Evolutionary conservation across 2,329 filamentous ascomycete genomes (phyloP).

Genomic region (Colletotrichum tofieldiae): DNA sequence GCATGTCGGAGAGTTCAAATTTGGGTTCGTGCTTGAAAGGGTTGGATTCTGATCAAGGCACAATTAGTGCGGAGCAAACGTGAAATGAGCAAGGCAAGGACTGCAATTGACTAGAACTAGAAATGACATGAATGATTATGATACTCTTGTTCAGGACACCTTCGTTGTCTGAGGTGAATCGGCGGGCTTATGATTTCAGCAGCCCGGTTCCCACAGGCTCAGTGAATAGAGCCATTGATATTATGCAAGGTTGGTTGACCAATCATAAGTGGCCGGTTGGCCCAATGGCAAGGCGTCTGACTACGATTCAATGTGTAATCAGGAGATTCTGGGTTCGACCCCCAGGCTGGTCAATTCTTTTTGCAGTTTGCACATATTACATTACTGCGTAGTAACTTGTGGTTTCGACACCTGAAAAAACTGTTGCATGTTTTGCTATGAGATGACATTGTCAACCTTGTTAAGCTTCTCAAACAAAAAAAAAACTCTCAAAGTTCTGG

Average conservation of each 20-base stretch:
- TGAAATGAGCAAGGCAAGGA: neutral
- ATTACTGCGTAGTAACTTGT: too few species aligned
- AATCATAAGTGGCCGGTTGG: slow-evolving; percentile 45
- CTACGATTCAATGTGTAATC: slow-evolving; percentile 50
- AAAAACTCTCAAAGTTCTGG: too few species aligned
- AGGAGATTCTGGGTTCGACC: slow-evolving; percentile 44
- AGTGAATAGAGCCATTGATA: rapidly evolving
- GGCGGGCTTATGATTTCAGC: neutral
- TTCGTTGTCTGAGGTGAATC: neutral
- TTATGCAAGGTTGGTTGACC: rapidly evolving
- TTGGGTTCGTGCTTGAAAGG: slow-evolving; percentile 59
- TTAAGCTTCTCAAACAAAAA: too few species aligned
- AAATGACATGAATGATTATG: neutral
- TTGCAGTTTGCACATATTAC: slow-evolving; percentile 2
- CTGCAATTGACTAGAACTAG: slow-evolving; percentile 1
- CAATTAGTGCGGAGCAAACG: neutral
- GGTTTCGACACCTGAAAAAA: too few species aligned
- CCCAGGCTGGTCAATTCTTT: slow-evolving; percentile 39
- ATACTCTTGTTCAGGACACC: neutral
- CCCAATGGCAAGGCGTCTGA: slow-evolving; percentile 62
- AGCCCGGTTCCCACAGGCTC: neutral
- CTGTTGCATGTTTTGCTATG: too few species aligned
- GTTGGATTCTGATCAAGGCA: slow-evolving; percentile 39
- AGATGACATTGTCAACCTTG: too few species aligned
- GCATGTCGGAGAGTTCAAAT: slow-evolving; percentile 57